Evolutionary conservation across 768 basidiomycete species (phyloP).

Genomic region (Macrocybe gigantea): DNA sequence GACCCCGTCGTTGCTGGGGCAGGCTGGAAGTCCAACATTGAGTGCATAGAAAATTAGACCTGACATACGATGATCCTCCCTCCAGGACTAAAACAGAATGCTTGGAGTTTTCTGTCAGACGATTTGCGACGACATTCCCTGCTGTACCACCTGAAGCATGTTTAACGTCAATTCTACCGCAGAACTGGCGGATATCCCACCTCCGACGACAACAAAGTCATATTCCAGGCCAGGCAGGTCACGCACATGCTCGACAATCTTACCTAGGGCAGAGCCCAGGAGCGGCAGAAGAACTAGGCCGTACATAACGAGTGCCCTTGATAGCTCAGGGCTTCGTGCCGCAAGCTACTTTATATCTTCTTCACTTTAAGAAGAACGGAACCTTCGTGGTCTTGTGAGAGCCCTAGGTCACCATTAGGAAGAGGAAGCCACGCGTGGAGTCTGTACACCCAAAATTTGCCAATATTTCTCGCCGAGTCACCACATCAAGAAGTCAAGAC

Average conservation of each 20-base stretch:
- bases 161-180: background rate
- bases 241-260: background rate
- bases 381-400: no score
- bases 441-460: no score
- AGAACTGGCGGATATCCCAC: background rate
- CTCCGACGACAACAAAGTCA: background rate
- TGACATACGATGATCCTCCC: constrained; percentile 9
- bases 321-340: no score
- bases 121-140: constrained; percentile 12
- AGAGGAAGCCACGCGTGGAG: no score
- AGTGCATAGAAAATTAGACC: background rate
- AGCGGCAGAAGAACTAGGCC: no score
- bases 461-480: no score
- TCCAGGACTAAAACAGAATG: constrained; percentile 9
- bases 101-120: constrained; percentile 7
- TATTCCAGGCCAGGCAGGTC: background rate
- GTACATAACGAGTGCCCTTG: no score
- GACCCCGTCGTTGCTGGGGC: constrained; percentile 6
- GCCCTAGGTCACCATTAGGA: no score
- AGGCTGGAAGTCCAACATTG: background rate
- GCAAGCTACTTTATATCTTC: no score
- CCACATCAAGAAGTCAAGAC: no score
- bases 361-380: no score
- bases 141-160: constrained; percentile 10
- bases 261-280: no score